Percentiles rank a stretch among this genome's conserved stretches.
These are phyloP conservation scores for Macrophomina phaseolina DNA, from an alignment of 2,329 filamentous ascomycete genomes.

Conservation along the genomic window DNA sequence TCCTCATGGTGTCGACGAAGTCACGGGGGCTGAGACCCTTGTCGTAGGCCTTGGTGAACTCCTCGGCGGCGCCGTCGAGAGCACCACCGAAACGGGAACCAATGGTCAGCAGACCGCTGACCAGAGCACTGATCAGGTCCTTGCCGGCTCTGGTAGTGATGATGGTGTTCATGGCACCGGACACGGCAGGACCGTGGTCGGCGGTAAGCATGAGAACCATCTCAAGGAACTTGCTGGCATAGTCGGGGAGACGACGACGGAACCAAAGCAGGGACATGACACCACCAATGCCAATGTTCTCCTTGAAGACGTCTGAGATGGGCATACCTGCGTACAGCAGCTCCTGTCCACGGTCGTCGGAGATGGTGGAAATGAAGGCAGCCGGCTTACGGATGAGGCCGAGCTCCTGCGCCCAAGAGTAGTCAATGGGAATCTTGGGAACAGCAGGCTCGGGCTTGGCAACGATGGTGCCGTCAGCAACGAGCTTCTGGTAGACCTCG, in stretches of 20 bases:
- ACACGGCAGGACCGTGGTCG: constrained; percentile 98
- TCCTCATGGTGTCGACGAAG: constrained; percentile 98
- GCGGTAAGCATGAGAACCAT: constrained; percentile 99
- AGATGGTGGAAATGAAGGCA: constrained; percentile 99
- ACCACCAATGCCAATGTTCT: constrained; percentile 98
- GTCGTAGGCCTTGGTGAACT: constrained; percentile 98
- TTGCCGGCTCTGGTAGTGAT: constrained; percentile 99
- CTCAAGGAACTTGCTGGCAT: constrained; percentile 98
- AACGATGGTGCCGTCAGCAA: constrained; percentile 82
- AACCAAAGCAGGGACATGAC: constrained; percentile 99
- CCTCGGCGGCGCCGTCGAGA: constrained; percentile 94
- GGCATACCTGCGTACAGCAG: constrained; percentile 98
- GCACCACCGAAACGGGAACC: constrained; percentile 98
- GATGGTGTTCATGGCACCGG: constrained; percentile 99
- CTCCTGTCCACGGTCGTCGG: constrained; percentile 99
- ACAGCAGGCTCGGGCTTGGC: constrained; percentile 88
- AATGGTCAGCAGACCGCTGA: constrained; percentile 96
- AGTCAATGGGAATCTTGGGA: constrained; percentile 99
- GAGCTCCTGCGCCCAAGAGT: constrained; percentile 99
- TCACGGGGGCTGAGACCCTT: constrained; percentile 98
- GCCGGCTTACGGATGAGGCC: constrained; percentile 99
- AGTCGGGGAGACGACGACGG: constrained; percentile 93
- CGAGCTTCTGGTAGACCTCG: constrained; percentile 84
- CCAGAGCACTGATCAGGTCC: constrained; percentile 93
- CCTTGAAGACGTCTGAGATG: constrained; percentile 99